These are phyloP conservation scores for Mrakia frigida DNA, from an alignment of 768 basidiomycete species.

Conservation along the genomic window DNA sequence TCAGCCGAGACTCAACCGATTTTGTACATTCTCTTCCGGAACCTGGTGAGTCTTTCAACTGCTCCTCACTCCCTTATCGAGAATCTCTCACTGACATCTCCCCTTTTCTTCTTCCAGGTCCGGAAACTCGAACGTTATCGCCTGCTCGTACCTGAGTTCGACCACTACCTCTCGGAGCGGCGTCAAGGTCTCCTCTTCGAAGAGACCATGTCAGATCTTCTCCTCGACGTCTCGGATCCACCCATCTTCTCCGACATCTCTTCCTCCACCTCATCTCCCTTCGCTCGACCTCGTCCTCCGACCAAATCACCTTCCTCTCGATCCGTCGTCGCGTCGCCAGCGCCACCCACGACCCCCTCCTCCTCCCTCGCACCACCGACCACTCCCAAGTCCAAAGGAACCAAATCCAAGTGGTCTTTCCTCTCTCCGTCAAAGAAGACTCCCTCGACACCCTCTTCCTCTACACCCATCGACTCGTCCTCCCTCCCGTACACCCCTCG, in stretches of 20 bases:
- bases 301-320: neutral
- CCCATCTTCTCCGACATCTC: conserved; percentile 37
- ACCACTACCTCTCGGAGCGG: conserved; percentile 75
- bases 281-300: conserved; percentile 39
- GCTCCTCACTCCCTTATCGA: no score
- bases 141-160: conserved; percentile 67
- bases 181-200: conserved; percentile 84
- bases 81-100: neutral
- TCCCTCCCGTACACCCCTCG: conserved; percentile 46
- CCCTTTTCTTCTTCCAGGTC: neutral
- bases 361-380: conserved; percentile 48
- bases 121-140: conserved; percentile 72
- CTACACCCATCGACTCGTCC: conserved; percentile 46
- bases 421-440: conserved; percentile 62
- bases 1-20: conserved; percentile 50
- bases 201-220: conserved; percentile 73
- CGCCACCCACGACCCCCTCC: conserved; percentile 39
- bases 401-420: conserved; percentile 45
- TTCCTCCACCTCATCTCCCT: conserved; percentile 35
- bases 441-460: conserved; percentile 40
- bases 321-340: conserved; percentile 36
- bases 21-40: conserved; percentile 71
- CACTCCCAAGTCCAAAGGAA: conserved; percentile 37
- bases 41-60: conserved; percentile 57
- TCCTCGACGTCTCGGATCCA: conserved; percentile 10